phyloP scores from a whole-genome alignment of 2,329 filamentous ascomycete genomes.

The Aspergillus neotritici region DNA sequence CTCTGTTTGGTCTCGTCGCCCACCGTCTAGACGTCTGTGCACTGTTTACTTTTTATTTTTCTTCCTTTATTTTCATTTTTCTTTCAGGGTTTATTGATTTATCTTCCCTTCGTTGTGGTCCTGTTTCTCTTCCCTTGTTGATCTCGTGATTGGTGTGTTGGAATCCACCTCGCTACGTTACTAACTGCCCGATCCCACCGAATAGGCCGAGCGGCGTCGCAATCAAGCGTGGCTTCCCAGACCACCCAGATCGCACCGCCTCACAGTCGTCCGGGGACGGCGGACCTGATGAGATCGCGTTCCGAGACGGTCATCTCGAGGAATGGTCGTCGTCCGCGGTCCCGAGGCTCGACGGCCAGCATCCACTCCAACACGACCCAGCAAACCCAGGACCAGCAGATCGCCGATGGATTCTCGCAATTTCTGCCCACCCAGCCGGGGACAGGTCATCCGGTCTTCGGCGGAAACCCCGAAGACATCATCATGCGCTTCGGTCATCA shows the following conservation, averaged over 20 bases:
- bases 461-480: conserved; percentile 40
- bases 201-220: conserved; percentile 34
- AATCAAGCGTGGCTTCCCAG: conserved; percentile 36
- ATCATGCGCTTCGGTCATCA: conserved; percentile 43
- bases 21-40: not conserved
- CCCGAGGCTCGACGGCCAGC: conserved; percentile 44
- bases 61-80: not conserved
- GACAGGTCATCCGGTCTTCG: conserved; percentile 33
- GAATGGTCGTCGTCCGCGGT: conserved; percentile 38
- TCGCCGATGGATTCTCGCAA: conserved; percentile 35
- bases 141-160: too few species aligned
- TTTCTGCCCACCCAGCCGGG: conserved; percentile 34
- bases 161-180: not conserved
- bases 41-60: not conserved
- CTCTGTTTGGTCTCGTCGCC: conserved; percentile 1
- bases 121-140: conserved; percentile 4
- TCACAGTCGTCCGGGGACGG: conserved; percentile 37
- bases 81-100: not conserved
- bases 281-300: conserved; percentile 37
- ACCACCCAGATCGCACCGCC: conserved; percentile 33
- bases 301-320: conserved; percentile 39
- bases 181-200: conserved; percentile 11
- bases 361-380: conserved; percentile 45
- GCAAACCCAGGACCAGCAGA: conserved; percentile 39
- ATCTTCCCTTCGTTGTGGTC: conserved; percentile 1